These are phyloP conservation scores for Wallacemonas sp. DNA, from an alignment of 208 protist species.

Conservation along the genomic window DNA sequence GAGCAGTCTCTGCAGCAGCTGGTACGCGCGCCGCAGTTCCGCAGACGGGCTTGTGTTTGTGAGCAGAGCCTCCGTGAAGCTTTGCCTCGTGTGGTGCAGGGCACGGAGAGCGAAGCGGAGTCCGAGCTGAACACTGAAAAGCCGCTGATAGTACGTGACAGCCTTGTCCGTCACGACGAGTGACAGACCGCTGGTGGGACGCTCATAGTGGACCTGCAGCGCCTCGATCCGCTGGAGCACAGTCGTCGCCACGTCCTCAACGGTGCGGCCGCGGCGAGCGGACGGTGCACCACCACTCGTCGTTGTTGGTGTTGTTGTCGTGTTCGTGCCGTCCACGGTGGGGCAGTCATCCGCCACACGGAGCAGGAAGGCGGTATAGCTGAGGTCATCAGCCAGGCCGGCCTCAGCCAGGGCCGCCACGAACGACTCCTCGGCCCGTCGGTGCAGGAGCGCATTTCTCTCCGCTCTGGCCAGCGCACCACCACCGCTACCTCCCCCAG, in stretches of 20 bases:
- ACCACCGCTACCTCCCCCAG: slow-evolving; percentile 16
- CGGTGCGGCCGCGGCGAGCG: not conserved
- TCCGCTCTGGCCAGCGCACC: not conserved
- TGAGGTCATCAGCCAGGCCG: slow-evolving; percentile 26
- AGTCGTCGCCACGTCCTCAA: slow-evolving; percentile 54
- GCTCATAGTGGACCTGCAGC: slow-evolving; percentile 47
- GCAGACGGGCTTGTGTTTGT: slow-evolving; percentile 55
- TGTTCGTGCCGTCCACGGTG: not conserved
- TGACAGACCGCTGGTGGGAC: slow-evolving; percentile 39
- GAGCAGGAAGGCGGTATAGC: slow-evolving; percentile 5
- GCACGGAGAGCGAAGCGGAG: slow-evolving; percentile 66
- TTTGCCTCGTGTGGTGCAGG: slow-evolving; percentile 48
- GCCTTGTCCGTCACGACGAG: slow-evolving; percentile 71
- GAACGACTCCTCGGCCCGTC: slow-evolving; percentile 35
- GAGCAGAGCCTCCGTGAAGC: slow-evolving; percentile 62
- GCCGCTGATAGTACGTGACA: slow-evolving; percentile 74
- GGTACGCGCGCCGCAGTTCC: slow-evolving; percentile 64
- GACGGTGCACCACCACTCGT: not conserved
- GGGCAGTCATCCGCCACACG: not conserved
- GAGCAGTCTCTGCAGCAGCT: slow-evolving; percentile 61
- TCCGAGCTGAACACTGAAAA: slow-evolving; percentile 69
- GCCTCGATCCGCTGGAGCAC: slow-evolving; percentile 46
- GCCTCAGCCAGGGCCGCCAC: slow-evolving; percentile 29
- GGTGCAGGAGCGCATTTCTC: slow-evolving; percentile 12
- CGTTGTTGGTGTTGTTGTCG: not conserved